Evolutionary conservation across 106 monocot species (phyloP).

Genomic region (Dendrobium chrysotoxum): DNA sequence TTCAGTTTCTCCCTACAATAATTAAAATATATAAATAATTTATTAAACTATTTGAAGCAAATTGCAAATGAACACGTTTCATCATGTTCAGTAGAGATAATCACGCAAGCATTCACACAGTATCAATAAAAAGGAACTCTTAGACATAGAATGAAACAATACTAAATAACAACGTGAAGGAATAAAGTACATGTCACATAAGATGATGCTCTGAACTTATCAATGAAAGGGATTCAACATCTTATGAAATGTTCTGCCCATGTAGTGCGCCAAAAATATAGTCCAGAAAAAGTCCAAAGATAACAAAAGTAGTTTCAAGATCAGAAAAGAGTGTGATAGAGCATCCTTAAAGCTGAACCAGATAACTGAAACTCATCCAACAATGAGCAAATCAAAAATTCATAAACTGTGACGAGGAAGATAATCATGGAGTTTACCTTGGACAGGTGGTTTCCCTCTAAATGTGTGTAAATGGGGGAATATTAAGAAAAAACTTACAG

Average conservation of each 20-base stretch:
- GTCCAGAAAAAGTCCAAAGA: background rate
- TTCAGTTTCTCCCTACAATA: slow-evolving; percentile 42
- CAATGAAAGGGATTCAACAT: background rate
- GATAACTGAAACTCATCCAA: background rate
- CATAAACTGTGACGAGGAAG: background rate
- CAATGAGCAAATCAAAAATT: background rate
- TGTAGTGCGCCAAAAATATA: background rate
- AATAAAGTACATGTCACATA: background rate
- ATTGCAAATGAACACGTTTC: background rate
- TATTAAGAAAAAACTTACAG: background rate
- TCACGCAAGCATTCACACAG: background rate
- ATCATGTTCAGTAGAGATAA: background rate
- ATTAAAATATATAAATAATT: background rate
- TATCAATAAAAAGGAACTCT: background rate
- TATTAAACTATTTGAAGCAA: background rate
- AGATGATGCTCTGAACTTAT: background rate
- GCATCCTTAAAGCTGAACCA: background rate
- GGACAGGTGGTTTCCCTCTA: background rate
- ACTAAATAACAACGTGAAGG: background rate
- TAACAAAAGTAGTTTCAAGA: background rate
- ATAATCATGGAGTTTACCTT: background rate
- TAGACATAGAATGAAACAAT: background rate
- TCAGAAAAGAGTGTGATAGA: background rate
- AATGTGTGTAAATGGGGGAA: background rate
- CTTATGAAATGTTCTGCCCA: background rate